Base-by-base conservation (phyloP, 1,284 basidiomycete genomes). In the Cryptococcus sp. region DNA sequence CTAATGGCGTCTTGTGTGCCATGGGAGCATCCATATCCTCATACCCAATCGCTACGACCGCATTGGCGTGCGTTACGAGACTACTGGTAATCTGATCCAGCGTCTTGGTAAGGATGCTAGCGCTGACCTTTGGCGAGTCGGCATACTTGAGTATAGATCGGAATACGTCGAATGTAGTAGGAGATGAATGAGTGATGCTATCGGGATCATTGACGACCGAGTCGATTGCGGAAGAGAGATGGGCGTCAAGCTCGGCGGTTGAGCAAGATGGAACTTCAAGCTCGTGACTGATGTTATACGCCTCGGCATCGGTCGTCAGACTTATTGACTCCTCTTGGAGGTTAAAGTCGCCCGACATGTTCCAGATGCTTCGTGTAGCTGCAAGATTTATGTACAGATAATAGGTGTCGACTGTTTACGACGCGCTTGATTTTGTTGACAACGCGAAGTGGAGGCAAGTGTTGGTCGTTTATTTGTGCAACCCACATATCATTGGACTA, bases 91-190 rank as follows among this genome's bases (percentile, higher is more conserved):
- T 72, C 18, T 61, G 64, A 53, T 67, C 71, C 34, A 68, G 61
- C 14, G 60, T 61, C 59, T 72, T 73, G 44, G 62, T 63, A 24
- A 73, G 54, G n/a, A 70, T 60, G 2, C 55, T 49, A n/a, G 56
- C 65, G 25, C 54, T 56, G 34, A 73, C 58, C 4, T 56, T 54
- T 10, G 69, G 57, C 34, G 64, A 56, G 47, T 71, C 70, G 44
- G 64, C 64, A 56, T 67, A 66, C 55, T 31, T 83, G 62, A 92
- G 78, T 7, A 92, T 77, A 57, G 83, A 86, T 49, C 87, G 80
- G 62, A 87, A 88, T 19, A 86, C 81, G 63, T 91, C 88, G 58
- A 91, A 88, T 9, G 85, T 81, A 19, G 83, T 78, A 1, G 77
- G 74, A 11, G 62, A 49, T 3, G 66, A 64, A 36, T 87, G 81